Conservation (phyloP, 371 early-diverging fungal species). For the Mucor mucedo region DNA sequence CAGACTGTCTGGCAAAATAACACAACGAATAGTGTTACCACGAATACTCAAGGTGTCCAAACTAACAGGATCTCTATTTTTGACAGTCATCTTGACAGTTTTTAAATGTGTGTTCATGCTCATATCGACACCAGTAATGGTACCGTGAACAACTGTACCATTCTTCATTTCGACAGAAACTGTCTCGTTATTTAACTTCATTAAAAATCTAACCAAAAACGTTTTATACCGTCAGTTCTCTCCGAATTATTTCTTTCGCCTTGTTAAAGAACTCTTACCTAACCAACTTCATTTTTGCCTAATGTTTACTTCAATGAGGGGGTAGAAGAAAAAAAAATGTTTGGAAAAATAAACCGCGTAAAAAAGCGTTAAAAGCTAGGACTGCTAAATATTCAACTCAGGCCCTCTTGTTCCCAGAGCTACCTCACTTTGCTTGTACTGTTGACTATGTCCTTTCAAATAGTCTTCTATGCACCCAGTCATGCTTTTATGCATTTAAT, state of each 20-base stretch:
- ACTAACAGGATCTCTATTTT: constrained; percentile 87
- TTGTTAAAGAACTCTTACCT: constrained; percentile 9
- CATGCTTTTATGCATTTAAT: too few relatives aligned
- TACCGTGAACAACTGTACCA: constrained; percentile 95
- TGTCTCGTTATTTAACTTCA: constrained; percentile 94
- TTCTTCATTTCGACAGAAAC: constrained; percentile 97
- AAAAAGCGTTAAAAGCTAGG: neutral
- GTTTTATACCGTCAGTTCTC: neutral
- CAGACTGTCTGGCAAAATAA: constrained; percentile 92
- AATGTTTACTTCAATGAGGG: neutral
- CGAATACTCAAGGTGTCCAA: constrained; percentile 93
- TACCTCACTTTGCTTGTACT: too few relatives aligned
- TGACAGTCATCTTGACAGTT: constrained; percentile 97
- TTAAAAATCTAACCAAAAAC: constrained; percentile 81
- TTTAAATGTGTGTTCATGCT: constrained; percentile 99
- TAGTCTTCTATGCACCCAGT: too few relatives aligned
- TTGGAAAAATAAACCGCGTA: constrained; percentile 6
- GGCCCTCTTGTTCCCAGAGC: too few relatives aligned
- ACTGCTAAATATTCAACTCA: constrained; percentile 1
- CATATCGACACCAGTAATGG: constrained; percentile 97
- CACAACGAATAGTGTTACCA: constrained; percentile 95
- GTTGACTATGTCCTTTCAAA: too few relatives aligned
- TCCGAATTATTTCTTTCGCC: neutral
- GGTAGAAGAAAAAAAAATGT: neutral
- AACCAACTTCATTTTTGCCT: constrained; percentile 29